Evolutionary conservation across 106 monocot species (phyloP), one percentile per base, ranked within the genome.

Genomic region (Dendrobium catenatum): DNA sequence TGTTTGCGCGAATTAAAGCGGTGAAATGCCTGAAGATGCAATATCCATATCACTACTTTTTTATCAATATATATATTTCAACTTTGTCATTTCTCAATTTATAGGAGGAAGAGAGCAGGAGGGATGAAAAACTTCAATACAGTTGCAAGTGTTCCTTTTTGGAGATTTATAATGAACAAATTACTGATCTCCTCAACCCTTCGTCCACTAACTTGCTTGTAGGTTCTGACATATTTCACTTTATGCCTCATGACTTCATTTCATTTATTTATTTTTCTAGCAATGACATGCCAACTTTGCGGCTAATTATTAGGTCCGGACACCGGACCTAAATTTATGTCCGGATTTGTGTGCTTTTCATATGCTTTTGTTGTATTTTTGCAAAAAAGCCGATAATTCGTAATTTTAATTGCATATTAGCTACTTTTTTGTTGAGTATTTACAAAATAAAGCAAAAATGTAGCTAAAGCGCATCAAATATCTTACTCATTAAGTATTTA

Each of bases 81-180:
- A 19, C 77, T 4, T 59, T 84, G 15, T 72, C 77, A 5, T 22
- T 51, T 42, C 9, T 81, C 79, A 44, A 68, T 33, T 18, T 76
- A 27, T 82, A 97, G 96, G 96, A 97, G 83, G 96, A 97, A 81
- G 94, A 97, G 87, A 97, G 92, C 58, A 84, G 96, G 77, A 92
- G 90, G 74, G 94, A 92, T 80, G 96, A 97, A 75, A 92, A 92
- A 29, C 90, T 97, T 9, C 92, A 85, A 85, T 97, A 97, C 82
- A 90, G 55, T 64, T 97, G 96, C 87, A 94, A 86, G 78, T 97
- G 96, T 85, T 97, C 96, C 10, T 97, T 97, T 56, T 75, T 97
- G 47, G 96, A 97, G 81, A 97, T 97, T 79, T 94, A 97, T 75
- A 97, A 97, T 82, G 96, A 97, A 88, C 96, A 97, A 80, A 97